Percentiles rank a stretch among this genome's conserved stretches.
phyloP scores from a whole-genome alignment of 345 rosid species.

The Syzygium aromaticum region DNA sequence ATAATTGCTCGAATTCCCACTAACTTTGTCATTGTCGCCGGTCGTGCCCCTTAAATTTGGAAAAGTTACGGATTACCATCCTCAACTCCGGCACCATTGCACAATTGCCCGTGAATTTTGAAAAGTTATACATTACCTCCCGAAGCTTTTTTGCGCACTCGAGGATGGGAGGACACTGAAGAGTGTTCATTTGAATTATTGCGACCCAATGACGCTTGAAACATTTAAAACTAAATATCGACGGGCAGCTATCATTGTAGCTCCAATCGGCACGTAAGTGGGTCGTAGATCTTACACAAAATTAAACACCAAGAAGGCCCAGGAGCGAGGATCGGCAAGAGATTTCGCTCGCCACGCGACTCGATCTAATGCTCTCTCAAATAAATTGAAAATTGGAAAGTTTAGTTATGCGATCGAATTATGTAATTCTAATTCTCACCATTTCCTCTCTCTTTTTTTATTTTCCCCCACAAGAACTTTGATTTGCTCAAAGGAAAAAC shows the following conservation, averaged over 20 bases:
- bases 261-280: fast-evolving
- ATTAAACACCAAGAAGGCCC: neutral
- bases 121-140: neutral
- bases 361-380: fast-evolving
- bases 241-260: fast-evolving
- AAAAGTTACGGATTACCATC: neutral
- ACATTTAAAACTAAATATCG: neutral
- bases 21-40: neutral
- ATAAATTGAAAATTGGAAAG: neutral
- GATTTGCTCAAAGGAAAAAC: neutral
- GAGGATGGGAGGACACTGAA: too few relatives aligned
- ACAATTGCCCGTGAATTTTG: neutral
- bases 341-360: fast-evolving
- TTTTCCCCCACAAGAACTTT: neutral
- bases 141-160: too few relatives aligned
- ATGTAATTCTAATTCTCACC: neutral
- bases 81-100: neutral
- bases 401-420: neutral
- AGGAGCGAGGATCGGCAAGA: neutral
- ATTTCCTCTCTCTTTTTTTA: neutral
- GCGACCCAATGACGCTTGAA: neutral
- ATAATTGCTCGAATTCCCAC: neutral
- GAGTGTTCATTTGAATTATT: too few relatives aligned
- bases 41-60: neutral
- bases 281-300: neutral